These are phyloP conservation scores for Pichia sp. DNA, from an alignment of 1,139 yeast genomes.

Conservation along the genomic window DNA sequence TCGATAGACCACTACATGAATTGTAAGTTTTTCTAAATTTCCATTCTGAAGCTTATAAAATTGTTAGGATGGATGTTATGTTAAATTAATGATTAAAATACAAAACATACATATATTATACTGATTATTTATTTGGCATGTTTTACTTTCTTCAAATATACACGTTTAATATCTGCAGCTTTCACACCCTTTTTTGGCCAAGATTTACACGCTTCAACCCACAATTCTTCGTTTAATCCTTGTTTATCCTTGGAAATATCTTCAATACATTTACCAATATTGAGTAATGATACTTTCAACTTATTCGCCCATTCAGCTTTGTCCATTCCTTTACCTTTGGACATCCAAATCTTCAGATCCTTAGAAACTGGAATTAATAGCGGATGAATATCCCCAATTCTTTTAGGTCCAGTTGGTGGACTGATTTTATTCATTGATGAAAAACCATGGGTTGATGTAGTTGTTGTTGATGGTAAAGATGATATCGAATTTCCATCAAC, in stretches of 20 bases:
- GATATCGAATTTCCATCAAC: conserved; percentile 1
- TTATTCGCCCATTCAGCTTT: conserved; percentile 80
- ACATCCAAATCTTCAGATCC: conserved; percentile 67
- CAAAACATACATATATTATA: too few relatives aligned
- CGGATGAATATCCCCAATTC: conserved; percentile 19
- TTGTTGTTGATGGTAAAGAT: conserved; percentile 4
- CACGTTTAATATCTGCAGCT: conserved; percentile 69
- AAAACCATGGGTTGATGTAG: neutral
- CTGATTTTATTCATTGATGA: neutral
- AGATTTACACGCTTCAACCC: conserved; percentile 86
- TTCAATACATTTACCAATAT: conserved; percentile 73
- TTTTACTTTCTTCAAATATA: conserved; percentile 53
- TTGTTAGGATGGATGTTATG: too few relatives aligned
- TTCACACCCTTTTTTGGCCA: conserved; percentile 90
- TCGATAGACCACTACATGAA: neutral
- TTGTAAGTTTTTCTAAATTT: neutral
- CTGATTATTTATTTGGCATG: conserved; percentile 2
- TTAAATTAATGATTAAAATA: too few relatives aligned
- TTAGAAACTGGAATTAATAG: conserved; percentile 62
- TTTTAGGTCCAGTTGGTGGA: conserved; percentile 18
- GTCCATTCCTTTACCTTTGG: conserved; percentile 76
- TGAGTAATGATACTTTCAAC: conserved; percentile 64
- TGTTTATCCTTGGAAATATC: conserved; percentile 31
- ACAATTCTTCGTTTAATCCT: conserved; percentile 59
- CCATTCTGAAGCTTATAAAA: neutral